phyloP scores from a whole-genome alignment of 2,329 filamentous ascomycete species.

The Fusarium scirpi region DNA sequence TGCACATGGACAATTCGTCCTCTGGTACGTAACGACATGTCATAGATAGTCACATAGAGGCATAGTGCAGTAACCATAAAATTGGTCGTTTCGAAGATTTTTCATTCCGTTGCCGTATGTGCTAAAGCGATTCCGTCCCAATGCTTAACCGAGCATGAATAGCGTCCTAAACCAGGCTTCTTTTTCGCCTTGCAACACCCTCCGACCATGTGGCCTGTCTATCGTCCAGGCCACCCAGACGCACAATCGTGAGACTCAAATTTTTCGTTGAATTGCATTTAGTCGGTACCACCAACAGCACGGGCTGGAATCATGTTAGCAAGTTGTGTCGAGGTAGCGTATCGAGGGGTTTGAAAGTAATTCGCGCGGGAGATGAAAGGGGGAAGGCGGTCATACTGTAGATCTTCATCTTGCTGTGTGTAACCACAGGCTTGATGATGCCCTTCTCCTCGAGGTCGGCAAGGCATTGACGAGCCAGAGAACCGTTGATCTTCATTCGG shows the following conservation, averaged over 20 bases:
- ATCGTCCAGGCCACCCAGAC: slow-evolving; percentile 54
- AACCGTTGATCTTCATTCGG: slow-evolving; percentile 99
- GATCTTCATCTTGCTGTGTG: slow-evolving; percentile 97
- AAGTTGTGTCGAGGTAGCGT: slow-evolving; percentile 14
- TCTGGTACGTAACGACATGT: neutral
- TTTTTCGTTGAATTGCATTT: slow-evolving; percentile 51
- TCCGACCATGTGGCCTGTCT: slow-evolving; percentile 52
- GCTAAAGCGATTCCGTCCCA: slow-evolving; percentile 55
- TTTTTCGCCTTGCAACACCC: slow-evolving; percentile 51
- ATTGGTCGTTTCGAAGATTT: slow-evolving; percentile 50
- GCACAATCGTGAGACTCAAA: slow-evolving; percentile 55
- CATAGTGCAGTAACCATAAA: slow-evolving; percentile 17
- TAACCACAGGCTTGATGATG: slow-evolving; percentile 96
- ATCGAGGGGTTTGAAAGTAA: neutral
- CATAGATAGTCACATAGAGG: neutral
- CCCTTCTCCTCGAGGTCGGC: slow-evolving; percentile 97
- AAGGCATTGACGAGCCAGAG: slow-evolving; percentile 89
- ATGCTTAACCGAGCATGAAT: slow-evolving; percentile 57
- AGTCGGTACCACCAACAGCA: slow-evolving; percentile 66
- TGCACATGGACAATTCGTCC: neutral
- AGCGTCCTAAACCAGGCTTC: slow-evolving; percentile 55
- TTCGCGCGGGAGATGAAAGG: slow-evolving; percentile 19
- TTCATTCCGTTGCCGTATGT: slow-evolving; percentile 56
- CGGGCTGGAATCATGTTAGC: slow-evolving; percentile 63
- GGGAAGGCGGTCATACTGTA: slow-evolving; percentile 75